Base-by-base conservation (phyloP, 805 yeast genomes). In the Metschnikowia dekortorum region DNA sequence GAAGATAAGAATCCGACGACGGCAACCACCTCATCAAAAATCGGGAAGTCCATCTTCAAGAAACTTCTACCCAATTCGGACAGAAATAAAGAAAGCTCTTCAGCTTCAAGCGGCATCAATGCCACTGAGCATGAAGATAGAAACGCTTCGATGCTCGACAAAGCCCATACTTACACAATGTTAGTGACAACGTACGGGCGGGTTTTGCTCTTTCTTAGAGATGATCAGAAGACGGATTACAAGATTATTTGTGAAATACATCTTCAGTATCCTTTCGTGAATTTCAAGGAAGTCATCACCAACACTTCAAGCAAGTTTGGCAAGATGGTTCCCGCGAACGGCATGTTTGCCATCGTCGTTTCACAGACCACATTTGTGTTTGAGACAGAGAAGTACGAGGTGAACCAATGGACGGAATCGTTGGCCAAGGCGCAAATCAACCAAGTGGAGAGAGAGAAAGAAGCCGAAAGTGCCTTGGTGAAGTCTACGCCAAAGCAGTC, bases 111-210 rank as follows among this genome's bases (percentile, higher is more conserved):
- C 22, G 22, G 22, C 9, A 39, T 42, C 7, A 39, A 39, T 8
- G 34, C 44, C 16, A 39, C 44, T 1, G 49, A 47, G 16, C 43
- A 45, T 3, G 51, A 47, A 10, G 41, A 39, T 2, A 51, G 47
- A n/a, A 50, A 38, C 16, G 30, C 41, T 3, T 43, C 37, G 13
- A 49, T 56, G 44, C 54, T 69, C 36, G 79, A 74, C 6, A 74
- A 69, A 41, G 69, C 70, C 47, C 64, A 72, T 49, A 70, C 73
- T 8, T 76, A 87, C 54, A 75, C 84, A 1, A 57, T 84, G 51
- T 55, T 85, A 11, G 68, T 84, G 0, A 86, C 91, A 1, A 73
- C 81, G 1, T 76, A 76, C 60, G 92, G 90, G 1, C 70, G 91
- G 44, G 81, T 79, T 0, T 64, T 87, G 51, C 60, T 85, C 1